Evolutionary conservation across 441 rosid genomes (phyloP), one percentile per base, ranked within the genome.

Genomic region (Populus tomentosa): DNA sequence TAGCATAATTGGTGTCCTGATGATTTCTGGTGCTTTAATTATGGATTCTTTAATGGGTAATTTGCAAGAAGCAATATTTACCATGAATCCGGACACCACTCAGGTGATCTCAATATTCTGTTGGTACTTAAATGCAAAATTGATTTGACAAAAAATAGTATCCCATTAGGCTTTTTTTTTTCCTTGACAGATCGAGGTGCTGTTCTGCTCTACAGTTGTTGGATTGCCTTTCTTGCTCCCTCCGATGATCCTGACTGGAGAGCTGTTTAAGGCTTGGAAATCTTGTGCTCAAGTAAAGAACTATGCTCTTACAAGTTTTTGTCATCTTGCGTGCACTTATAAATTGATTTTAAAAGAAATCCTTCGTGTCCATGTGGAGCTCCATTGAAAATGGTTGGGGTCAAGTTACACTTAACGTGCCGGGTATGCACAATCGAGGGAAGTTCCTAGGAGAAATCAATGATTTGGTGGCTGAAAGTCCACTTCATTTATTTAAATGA

Each of bases 41-140:
- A 88, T 95, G 91, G 98, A 91, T 72, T 89, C 98, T 16, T 88
- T 95, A 74, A 87, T 91, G 21, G 97, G 95, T 21, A 94, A 94
- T 84, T 82, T 95, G 79, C 98, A 90, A 85, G 97, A 93, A 86
- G 98, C 96, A 11, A 95, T 95, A 76, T 95, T 93, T 83, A 89
- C 90, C 64, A 79, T 87, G 91, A 91, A 90, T 79, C 94, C 94
- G 8, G 86, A 86, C 40, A 95, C 98, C 71, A 90, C 96, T 30
- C 95, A 91, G 91, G 98, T 88, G 68, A 79, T 50, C 38, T 30
- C 18, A 67, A 10, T 61, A 67, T 61, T 56, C 64, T 40, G 6
- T 20, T 5, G 10, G 32, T 61, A 10, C 69, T 40, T 61, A 14
- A 77, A 65, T 53, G 10, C 74, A 67, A 21, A 69, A 20, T 24